Base-by-base conservation (phyloP, 352 stramenopile species). In the Globisporangium mamillatum region DNA sequence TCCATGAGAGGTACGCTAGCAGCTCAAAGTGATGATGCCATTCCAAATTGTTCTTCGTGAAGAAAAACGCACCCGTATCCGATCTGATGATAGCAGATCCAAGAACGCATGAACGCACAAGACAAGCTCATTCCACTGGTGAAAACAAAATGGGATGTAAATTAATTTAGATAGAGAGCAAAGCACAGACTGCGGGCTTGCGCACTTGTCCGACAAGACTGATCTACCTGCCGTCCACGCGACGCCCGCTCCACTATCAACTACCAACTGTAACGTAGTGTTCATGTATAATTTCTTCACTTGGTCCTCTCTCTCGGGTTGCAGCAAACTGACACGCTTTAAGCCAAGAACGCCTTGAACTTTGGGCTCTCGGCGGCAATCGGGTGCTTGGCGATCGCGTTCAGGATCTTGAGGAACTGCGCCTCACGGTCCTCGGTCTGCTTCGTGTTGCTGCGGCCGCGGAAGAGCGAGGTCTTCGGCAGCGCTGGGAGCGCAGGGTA, bases 341-440 rank as follows among this genome's bases (percentile, higher is more conserved):
- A 90, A 24, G 68, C 72, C 12, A 87, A 54, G 58, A 91, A 91
- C 1, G 69, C 68, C 36, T 76, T 70, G 63, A 91, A 83, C 18
- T 67, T 63, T 24, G 67, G 64, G 79, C 76, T 91, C 24, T 82
- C 75, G 29, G 69, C 63, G 0, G 81, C 80, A 58, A 89, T 76
- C 14, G 81, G 81, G 62, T 93, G 80, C 46, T 70, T 66, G 1
- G 80, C 69, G 10, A 90, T 80, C 27, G 82, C 81, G 73, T 91
- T 91, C 32, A 93, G 68, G 59, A 91, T 86, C 66, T 80, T 77
- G 56, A 76, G 63, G 59, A 93, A 90, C 73, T 86, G 76, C 46
- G 66, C 65, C 57, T 88, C 78, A 53, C 85, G 85, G 48, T 87
- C 79, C n/a, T 81, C 74, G 34, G 82, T 82, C 52, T 91, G 66